These are phyloP conservation scores for Helianthus tuberosus DNA, from an alignment of 129 eudicot genomes.

Conservation along the genomic window DNA sequence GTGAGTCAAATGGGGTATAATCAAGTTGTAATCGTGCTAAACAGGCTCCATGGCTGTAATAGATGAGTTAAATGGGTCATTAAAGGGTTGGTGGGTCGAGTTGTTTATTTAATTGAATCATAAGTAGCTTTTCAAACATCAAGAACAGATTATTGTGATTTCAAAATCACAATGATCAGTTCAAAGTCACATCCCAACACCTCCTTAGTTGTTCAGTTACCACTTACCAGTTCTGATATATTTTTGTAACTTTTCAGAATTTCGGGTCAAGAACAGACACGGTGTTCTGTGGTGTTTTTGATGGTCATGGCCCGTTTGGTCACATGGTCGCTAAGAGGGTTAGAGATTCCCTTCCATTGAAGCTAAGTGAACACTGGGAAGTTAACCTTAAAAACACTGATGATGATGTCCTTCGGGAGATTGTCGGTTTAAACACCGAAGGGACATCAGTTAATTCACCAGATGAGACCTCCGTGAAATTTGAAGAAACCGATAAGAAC, in stretches of 20 bases:
- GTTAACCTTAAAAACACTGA: constrained; percentile 58
- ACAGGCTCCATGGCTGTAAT: no score
- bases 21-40: no score
- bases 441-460: constrained; percentile 47
- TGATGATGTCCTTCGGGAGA: constrained; percentile 68
- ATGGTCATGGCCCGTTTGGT: constrained; percentile 93
- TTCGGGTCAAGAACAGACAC: constrained; percentile 89
- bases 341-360: constrained; percentile 87
- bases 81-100: no score
- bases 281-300: constrained; percentile 90
- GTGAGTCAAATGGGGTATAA: no score
- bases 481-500: constrained; percentile 54
- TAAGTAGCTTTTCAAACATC: no score
- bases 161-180: no score
- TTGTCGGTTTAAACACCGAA: constrained; percentile 56
- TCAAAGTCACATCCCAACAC: no score
- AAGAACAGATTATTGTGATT: no score
- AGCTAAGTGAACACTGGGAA: constrained; percentile 86
- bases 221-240: background rate
- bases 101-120: no score
- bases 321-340: constrained; percentile 92
- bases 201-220: no score
- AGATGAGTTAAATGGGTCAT: no score
- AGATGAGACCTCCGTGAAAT: constrained; percentile 38
- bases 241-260: constrained; percentile 50